Evolutionary conservation across 495 filamentous ascomycete genomes (phyloP), one percentile per base, ranked within the genome.

Genomic region (Hyaloscypha variabilis): DNA sequence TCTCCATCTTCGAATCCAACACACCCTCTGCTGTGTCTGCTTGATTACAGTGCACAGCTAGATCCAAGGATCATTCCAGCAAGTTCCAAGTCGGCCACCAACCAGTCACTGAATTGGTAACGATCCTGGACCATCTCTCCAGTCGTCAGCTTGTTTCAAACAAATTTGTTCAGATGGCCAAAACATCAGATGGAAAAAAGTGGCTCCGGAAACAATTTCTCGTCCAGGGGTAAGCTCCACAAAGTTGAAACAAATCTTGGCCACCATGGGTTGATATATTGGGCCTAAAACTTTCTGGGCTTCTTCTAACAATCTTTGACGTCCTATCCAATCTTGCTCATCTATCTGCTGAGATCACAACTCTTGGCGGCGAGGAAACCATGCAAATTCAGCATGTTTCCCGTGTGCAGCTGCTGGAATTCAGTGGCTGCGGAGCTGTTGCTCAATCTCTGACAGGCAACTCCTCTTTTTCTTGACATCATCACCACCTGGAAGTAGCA

Each of bases 261-360:
- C 19, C 39, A 46, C 10, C 0, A 46, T 6, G 51, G 21, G 25
- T 14, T 34, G 49, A 54, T 62, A 62, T 62, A 54, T 62, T 62
- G 49, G 0, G 21, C 21, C 28, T 29, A 54, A 28, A 11, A 52
- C 2, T 62, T 54, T 54, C 6, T 46, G 49, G 21, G 6, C 60
- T 24, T 46, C 29, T 62, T 62, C 46, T 34, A 62, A 62, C 60
- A 39, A 29, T 8, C 1, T 1, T 17, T 24, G n/a, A 24, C 21
- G 26, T 61, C 23, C 55, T 29, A 34, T 58, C 55, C 34, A 31
- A 58, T 58, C 55, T 58, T 34, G 1, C 3, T 58, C 26, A 11
- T 62, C 10, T 54, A 62, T 62, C 60, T 54, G 49, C 28, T 54
- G 29, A 54, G 17, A 50, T 52, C 39, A 51, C 46, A 11, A 28